These are phyloP conservation scores for Ophiocordyceps unilateralis DNA, from an alignment of 2,329 filamentous ascomycete species.

Conservation along the genomic window DNA sequence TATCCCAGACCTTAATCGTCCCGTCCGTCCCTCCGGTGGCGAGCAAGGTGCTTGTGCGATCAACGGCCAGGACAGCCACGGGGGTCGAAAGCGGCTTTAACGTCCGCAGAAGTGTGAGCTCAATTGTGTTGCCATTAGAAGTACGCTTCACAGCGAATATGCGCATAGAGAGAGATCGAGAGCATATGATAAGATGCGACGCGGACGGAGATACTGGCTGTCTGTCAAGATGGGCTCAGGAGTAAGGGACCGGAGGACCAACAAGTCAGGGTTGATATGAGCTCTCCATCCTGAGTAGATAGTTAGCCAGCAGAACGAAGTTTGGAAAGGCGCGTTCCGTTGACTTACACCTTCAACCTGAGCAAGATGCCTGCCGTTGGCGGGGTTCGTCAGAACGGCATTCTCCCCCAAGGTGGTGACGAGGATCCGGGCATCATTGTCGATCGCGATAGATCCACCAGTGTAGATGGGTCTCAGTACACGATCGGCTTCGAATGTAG, in stretches of 20 bases:
- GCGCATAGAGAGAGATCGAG: conserved; percentile 87
- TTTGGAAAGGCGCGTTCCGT: too few relatives aligned
- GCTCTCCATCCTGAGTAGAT: conserved; percentile 49
- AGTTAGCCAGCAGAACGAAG: neutral
- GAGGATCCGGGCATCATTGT: conserved; percentile 63
- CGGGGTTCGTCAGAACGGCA: conserved; percentile 70
- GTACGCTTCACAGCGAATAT: conserved; percentile 59
- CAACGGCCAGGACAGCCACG: conserved; percentile 70
- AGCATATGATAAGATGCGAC: conserved; percentile 79
- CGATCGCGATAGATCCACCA: conserved; percentile 71
- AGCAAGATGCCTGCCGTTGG: conserved; percentile 65
- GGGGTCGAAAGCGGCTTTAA: conserved; percentile 83
- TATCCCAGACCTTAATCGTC: conserved; percentile 92
- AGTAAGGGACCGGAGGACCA: conserved; percentile 6
- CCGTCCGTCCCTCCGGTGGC: conserved; percentile 90
- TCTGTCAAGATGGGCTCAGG: conserved; percentile 3
- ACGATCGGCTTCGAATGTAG: conserved; percentile 70
- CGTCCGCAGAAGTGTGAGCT: conserved; percentile 54
- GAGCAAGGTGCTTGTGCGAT: conserved; percentile 73
- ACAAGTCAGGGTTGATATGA: conserved; percentile 59
- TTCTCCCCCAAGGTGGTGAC: conserved; percentile 87
- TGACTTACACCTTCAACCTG: conserved; percentile 64
- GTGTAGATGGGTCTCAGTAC: conserved; percentile 89
- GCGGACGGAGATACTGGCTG: conserved; percentile 64
- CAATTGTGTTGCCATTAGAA: conserved; percentile 37